Evolutionary conservation across 345 rosid genomes (phyloP), one percentile per base, ranked within the genome.

Genomic region (Aegle marmelos): DNA sequence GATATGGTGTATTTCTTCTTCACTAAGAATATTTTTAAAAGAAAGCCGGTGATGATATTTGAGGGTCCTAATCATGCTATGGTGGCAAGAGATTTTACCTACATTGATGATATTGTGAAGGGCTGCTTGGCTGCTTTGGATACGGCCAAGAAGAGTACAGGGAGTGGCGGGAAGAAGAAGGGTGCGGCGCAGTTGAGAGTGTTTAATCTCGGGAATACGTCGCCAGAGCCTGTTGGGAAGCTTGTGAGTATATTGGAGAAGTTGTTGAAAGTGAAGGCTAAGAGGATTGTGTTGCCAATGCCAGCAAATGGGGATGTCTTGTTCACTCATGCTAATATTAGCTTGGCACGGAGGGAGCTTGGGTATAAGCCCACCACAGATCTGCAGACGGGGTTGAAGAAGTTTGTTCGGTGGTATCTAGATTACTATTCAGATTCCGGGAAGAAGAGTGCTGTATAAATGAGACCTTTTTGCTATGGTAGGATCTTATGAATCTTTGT

Each of bases 1-100:
- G 91, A 86, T 79, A 86, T 88, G 91, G 89, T 89, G 7, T 86
- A 88, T 77, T 88, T 88, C 88, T 84, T 83, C 80, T 88, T 88
- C 81, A 88, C 88, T 6, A 79, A 71, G 74, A 87, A 83, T 73
- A 88, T 86, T 16, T 84, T 88, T 80, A 86, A 86, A 57, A 82
- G 88, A 37, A 88, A 86, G 82, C 10, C 82, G 6, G 78, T 88
- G 24, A 62, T 83, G 2, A 73, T 86, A 34, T 88, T 84, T 39
- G 86, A 86, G 28, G 88, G 87, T 4, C 85, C 79, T 19, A 76
- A 88, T 37, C 85, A 85, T 57, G 80, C 79, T 5, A 66, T 83
- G 0, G 91, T 88, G 14, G 87, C 89, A 0, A 85, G 91, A 72
- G 91, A 88, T 65, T 86, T 88, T 62, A 88, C 89, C 10, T 84